A percentile compares a stretch with the other conserved stretches of the same genome.
phyloP scores from a whole-genome alignment of 2,329 filamentous ascomycete species.

The Pochonia chlamydosporia region DNA sequence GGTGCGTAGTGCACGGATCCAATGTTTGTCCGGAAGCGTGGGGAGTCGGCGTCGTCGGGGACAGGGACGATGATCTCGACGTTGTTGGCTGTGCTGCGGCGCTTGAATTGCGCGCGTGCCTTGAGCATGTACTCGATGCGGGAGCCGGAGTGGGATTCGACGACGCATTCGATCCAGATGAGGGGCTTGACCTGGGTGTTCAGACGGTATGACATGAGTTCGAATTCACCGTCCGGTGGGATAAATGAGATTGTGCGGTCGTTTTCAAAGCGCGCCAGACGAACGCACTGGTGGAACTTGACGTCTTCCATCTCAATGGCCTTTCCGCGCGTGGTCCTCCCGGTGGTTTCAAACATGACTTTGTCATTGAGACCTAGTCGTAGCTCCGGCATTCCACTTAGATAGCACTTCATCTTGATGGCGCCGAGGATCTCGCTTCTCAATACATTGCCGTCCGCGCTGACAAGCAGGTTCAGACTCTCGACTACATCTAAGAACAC shows the following conservation, averaged over 20 bases:
- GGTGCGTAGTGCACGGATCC: conserved; percentile 96
- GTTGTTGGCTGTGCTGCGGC: conserved; percentile 95
- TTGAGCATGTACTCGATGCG: conserved; percentile 99
- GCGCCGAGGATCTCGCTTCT: conserved; percentile 94
- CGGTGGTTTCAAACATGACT: conserved; percentile 98
- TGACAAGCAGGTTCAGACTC: conserved; percentile 91
- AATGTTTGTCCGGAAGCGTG: conserved; percentile 94
- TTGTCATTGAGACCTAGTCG: conserved; percentile 95
- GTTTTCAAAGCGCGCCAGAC: conserved; percentile 93
- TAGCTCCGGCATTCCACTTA: conserved; percentile 96
- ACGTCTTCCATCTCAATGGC: conserved; percentile 99
- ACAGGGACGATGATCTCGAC: conserved; percentile 97
- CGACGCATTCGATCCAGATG: conserved; percentile 97
- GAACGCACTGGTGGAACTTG: conserved; percentile 98
- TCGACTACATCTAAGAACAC: conserved; percentile 98
- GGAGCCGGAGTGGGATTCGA: conserved; percentile 91
- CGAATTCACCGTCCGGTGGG: conserved; percentile 95
- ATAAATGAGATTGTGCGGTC: conserved; percentile 99
- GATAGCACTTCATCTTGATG: conserved; percentile 99
- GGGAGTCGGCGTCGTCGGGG: conserved; percentile 92
- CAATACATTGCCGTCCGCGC: conserved; percentile 88
- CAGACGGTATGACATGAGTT: conserved; percentile 97
- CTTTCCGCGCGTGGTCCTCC: conserved; percentile 87
- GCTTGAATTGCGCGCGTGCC: conserved; percentile 96
- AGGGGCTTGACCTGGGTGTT: conserved; percentile 98